phyloP scores from a whole-genome alignment of 1,139 yeast genomes.

The Debaryomycetaceae sp. region DNA sequence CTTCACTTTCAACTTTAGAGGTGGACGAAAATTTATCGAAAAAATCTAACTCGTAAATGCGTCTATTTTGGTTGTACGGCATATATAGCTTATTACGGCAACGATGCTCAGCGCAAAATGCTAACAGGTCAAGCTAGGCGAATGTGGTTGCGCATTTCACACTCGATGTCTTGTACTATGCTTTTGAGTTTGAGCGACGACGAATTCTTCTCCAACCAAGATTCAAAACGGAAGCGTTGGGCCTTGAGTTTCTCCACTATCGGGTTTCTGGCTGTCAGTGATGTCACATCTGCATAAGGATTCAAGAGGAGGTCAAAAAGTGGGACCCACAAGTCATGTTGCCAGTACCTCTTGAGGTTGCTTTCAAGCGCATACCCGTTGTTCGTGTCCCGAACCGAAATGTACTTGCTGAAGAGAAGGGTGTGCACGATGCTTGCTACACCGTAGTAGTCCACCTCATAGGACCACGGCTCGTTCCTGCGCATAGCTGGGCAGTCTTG shows the following conservation, averaged over 20 bases:
- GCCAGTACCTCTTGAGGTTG: conserved; percentile 75
- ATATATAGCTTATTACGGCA: background rate
- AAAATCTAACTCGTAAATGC: background rate
- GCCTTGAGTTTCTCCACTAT: conserved; percentile 32
- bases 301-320: conserved; percentile 66
- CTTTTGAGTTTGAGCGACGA: conserved; percentile 14
- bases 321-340: conserved; percentile 64
- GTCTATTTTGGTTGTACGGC: background rate
- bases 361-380: conserved; percentile 31
- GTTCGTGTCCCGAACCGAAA: conserved; percentile 36
- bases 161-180: conserved; percentile 17
- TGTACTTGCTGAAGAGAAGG: conserved; percentile 64
- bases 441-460: conserved; percentile 84
- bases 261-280: conserved; percentile 26
- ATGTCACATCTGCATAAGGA: conserved; percentile 31
- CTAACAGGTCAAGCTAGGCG: background rate
- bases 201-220: conserved; percentile 32
- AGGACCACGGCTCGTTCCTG: conserved; percentile 63
- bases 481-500: conserved; percentile 81
- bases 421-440: conserved; percentile 73
- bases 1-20: background rate
- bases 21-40: background rate
- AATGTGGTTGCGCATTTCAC: conserved; percentile 12
- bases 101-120: background rate
- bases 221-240: conserved; percentile 42